Evolutionary conservation across 139 green algal genomes (phyloP).

Genomic region (Chlamydomonas incerta): DNA sequence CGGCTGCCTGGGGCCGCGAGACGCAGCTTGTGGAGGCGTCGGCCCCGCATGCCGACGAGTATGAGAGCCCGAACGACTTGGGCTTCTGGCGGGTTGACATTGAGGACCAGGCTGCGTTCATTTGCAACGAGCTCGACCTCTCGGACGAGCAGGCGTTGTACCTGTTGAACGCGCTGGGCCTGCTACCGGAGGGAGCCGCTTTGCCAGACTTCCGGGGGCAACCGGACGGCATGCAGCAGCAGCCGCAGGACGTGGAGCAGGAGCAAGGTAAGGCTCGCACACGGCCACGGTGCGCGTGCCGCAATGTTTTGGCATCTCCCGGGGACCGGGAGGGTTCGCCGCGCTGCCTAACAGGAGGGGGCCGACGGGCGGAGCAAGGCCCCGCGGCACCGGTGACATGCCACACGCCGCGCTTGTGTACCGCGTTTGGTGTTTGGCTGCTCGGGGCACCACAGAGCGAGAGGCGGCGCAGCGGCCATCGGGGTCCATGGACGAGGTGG

Average conservation of each 20-base stretch:
- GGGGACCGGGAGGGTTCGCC: too few relatives aligned
- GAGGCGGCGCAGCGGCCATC: too few relatives aligned
- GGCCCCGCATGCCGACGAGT: conserved; percentile 13
- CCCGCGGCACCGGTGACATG: too few relatives aligned
- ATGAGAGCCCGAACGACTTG: conserved; percentile 1
- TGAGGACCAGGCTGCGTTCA: conserved; percentile 35
- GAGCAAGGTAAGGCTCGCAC: too few relatives aligned
- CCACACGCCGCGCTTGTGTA: too few relatives aligned
- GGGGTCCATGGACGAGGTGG: neutral
- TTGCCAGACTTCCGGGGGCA: neutral
- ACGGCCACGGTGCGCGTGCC: too few relatives aligned
- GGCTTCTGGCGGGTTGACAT: conserved; percentile 29
- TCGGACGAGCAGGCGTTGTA: conserved; percentile 37
- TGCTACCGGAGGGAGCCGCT: conserved; percentile 6
- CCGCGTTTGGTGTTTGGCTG: too few relatives aligned
- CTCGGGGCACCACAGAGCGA: too few relatives aligned
- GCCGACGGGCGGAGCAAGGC: too few relatives aligned
- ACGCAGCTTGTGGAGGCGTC: neutral
- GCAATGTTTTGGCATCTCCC: too few relatives aligned
- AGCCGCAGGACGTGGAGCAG: too few relatives aligned
- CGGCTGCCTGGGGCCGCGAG: neutral
- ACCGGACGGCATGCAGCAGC: neutral
- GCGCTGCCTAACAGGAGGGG: too few relatives aligned
- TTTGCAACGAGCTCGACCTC: conserved; percentile 37
- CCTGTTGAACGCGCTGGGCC: conserved; percentile 16